Base-by-base conservation (phyloP, 768 basidiomycete genomes). In the Filobasidium wieringae region DNA sequence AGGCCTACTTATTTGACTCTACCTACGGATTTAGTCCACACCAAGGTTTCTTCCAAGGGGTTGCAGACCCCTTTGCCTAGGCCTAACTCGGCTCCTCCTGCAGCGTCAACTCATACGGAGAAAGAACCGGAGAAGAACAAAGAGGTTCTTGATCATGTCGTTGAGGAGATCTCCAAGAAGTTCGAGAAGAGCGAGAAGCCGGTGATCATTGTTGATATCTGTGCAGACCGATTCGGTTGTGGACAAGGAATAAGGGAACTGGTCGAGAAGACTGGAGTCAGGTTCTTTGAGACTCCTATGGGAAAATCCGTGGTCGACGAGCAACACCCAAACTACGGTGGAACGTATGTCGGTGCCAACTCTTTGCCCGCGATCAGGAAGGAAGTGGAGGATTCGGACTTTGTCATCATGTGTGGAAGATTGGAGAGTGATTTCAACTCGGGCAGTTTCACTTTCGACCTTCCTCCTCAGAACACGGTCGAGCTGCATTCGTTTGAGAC, bases 1-100 rank as follows among this genome's bases (percentile, higher is more conserved):
- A 83, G 88, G 19, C 92, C 92, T 0, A 87, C 86, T 31, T 97
- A 97, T 68, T 74, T 97, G 37, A 80, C 84, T 33, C 77, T 96
- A 11, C 92, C 89, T 0, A 91, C 84, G 6, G 86, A 96, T 70
- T 76, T 93, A 53, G 84, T 85, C 4, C 78, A 80, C 66, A 75
- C 78, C 53, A 80, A 83, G 67, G 82, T 91, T 17, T 79, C 87
- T 0, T 73, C 81, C 5, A 79, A 80, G 37, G 79, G 80, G 19
- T 78, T 95, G 53, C 11, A 19, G 24, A 80, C 77, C 1, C 83
- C 84, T 2, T 63, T 74, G 17, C 71, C 70, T 39, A 62, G 7
- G 77, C 49, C 67, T 27, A 68, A 68, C 57, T 67, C 72, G 24
- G 68, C 71, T 31, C 73, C 71, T 17, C 60, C 70, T 68, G 29